Evolutionary conservation across 2,329 filamentous ascomycete species (phyloP).

Genomic region (Beauveria varroae): DNA sequence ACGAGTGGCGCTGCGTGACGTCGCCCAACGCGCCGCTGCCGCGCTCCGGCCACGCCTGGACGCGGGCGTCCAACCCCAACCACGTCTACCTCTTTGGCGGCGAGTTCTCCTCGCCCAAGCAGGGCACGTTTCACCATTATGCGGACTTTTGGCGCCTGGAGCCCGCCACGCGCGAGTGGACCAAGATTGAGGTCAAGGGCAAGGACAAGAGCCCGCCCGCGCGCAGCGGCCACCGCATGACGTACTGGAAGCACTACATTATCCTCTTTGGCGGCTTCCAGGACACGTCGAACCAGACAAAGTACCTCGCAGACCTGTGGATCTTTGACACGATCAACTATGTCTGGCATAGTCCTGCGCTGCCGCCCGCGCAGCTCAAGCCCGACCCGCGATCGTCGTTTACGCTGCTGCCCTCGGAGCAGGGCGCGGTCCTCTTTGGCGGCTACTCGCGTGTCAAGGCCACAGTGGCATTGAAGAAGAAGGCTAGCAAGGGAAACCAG

Average conservation of each 20-base stretch:
- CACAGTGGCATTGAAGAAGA: slow-evolving; percentile 54
- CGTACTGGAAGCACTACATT: slow-evolving; percentile 94
- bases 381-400: slow-evolving; percentile 90
- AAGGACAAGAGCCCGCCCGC: slow-evolving; percentile 74
- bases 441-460: slow-evolving; percentile 90
- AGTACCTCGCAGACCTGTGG: slow-evolving; percentile 91
- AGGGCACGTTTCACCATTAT: slow-evolving; percentile 98
- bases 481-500: slow-evolving; percentile 49
- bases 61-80: slow-evolving; percentile 74
- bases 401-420: slow-evolving; percentile 82
- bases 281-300: slow-evolving; percentile 90
- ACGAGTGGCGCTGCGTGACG: slow-evolving; percentile 86
- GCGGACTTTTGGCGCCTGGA: slow-evolving; percentile 97
- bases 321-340: slow-evolving; percentile 88
- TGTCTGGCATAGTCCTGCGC: slow-evolving; percentile 69
- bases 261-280: slow-evolving; percentile 95
- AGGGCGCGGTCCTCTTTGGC: slow-evolving; percentile 82
- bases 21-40: slow-evolving; percentile 88
- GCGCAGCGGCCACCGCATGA: slow-evolving; percentile 90
- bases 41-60: slow-evolving; percentile 90
- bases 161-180: slow-evolving; percentile 80
- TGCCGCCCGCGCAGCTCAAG: slow-evolving; percentile 74
- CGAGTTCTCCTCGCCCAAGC: slow-evolving; percentile 93
- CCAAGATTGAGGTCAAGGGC: slow-evolving; percentile 71
- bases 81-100: slow-evolving; percentile 90